Evolutionary conservation across 768 basidiomycete genomes (phyloP), one percentile per base, ranked within the genome.

Genomic region (Hirschioporus abietinus): DNA sequence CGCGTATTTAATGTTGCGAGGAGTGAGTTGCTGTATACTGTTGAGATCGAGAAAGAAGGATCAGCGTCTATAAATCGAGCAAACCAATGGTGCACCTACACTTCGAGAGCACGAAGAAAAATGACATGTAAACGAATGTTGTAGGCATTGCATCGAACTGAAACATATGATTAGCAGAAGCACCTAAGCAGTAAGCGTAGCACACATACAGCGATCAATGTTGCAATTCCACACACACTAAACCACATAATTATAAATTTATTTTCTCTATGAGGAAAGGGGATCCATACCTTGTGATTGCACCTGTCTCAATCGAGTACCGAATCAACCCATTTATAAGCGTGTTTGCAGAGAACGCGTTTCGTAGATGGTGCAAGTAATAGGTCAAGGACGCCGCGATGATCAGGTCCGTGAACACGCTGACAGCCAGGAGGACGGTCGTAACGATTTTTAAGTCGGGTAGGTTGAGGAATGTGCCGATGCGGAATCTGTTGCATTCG

Each of bases 1-100:
- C 88, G 82, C 1, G 88, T 88, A 74, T 89, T 90, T 36, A 90
- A 79, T 17, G 88, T 86, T 52, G 88, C 87, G 72, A 89, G 77
- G 74, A 87, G 81, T n/a, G 88, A 88, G 63, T 86, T 83, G 0
- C 82, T 84, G 68, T 88, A 87, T n/a, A 88, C 86, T 87, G 65
- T 35, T 62, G 30, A 30, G 12, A 66, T 30, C n/a, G 62, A 30
- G 63, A 60, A 61, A 67, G 3, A 52, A 52, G 20, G 42, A 52
- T 52, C 20, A 52, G 42, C 42, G 12, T 20, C 12, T 5, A 3
- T 12, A 20, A 52, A 2, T 12, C 12, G 20, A 20, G 2, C 12
- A 15, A 15, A 12, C 12, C 12, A 5, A 52, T 52, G 42, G 12
- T 15, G 12, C 27, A 74, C 87, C 69, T 72, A 88, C 88, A 70